These are phyloP conservation scores for Ophiorrhiza pumila DNA, from an alignment of 257 asterid genomes.

Conservation along the genomic window DNA sequence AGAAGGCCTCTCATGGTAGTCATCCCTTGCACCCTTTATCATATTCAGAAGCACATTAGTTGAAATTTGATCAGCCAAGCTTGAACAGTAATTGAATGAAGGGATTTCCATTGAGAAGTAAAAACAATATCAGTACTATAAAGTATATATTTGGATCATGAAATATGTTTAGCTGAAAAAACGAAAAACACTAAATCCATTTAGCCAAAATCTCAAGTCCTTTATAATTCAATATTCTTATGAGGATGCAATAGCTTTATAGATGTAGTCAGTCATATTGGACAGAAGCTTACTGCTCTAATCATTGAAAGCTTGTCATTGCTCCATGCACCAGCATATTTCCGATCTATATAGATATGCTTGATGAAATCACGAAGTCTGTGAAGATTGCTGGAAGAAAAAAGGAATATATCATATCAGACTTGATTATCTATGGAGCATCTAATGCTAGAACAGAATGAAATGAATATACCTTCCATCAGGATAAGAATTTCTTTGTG, in stretches of 20 bases:
- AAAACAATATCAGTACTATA: neutral
- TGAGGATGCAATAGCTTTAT: neutral
- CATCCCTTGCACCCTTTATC: constrained; percentile 29
- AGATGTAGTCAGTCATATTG: neutral
- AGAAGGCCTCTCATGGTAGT: constrained; percentile 25
- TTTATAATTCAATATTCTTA: too few relatives aligned
- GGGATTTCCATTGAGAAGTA: neutral
- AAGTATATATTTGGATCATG: neutral
- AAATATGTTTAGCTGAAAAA: neutral
- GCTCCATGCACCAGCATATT: constrained; percentile 52
- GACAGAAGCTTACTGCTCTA: constrained; percentile 42
- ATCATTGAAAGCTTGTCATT: constrained; percentile 30
- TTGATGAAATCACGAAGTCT: constrained; percentile 68
- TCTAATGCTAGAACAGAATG: neutral
- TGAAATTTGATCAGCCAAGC: neutral
- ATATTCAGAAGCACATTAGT: constrained; percentile 4
- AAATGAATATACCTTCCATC: constrained; percentile 50
- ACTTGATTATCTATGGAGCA: constrained; percentile 7
- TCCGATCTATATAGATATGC: constrained; percentile 59
- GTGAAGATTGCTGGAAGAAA: constrained; percentile 57
- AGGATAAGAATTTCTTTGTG: constrained; percentile 51
- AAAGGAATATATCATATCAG: constrained; percentile 13
- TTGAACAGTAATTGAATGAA: constrained; percentile 2
- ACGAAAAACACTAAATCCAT: neutral
- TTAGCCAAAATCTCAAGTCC: neutral